These are phyloP conservation scores for Crithidia expoeki DNA, from an alignment of 208 protist species.

Conservation along the genomic window DNA sequence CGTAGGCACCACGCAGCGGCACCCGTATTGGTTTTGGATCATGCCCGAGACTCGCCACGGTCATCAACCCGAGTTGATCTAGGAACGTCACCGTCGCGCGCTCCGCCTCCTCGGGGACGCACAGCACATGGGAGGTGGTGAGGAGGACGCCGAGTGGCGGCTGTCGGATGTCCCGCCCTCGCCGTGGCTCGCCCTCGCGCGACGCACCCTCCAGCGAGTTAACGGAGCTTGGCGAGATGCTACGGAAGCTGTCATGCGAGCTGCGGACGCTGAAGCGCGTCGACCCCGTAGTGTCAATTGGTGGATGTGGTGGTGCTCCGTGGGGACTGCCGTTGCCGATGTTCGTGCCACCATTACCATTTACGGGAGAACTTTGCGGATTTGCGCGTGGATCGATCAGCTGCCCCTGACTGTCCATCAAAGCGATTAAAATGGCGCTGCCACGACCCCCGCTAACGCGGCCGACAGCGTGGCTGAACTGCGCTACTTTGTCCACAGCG, in stretches of 20 bases:
- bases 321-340: neutral
- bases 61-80: conserved; percentile 78
- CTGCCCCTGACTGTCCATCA: conserved; percentile 28
- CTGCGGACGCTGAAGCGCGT: neutral
- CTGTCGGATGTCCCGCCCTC: neutral
- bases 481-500: conserved; percentile 74
- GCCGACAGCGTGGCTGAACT: conserved; percentile 82
- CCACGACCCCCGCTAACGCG: conserved; percentile 66
- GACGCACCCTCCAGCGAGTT: neutral
- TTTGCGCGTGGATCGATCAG: conserved; percentile 13
- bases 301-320: neutral
- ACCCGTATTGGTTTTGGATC: conserved; percentile 56
- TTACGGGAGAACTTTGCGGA: neutral
- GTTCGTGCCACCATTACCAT: neutral
- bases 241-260: conserved; percentile 14
- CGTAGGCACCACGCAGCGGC: conserved; percentile 47
- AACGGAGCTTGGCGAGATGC: neutral
- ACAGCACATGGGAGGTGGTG: conserved; percentile 76
- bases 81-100: conserved; percentile 61
- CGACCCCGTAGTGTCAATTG: neutral
- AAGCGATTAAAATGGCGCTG: conserved; percentile 69
- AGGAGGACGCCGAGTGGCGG: conserved; percentile 60
- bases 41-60: conserved; percentile 46
- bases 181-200: conserved; percentile 6
- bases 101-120: conserved; percentile 36